These are phyloP conservation scores for Silene latifolia DNA, from an alignment of 148 eudicot species.

Conservation along the genomic window DNA sequence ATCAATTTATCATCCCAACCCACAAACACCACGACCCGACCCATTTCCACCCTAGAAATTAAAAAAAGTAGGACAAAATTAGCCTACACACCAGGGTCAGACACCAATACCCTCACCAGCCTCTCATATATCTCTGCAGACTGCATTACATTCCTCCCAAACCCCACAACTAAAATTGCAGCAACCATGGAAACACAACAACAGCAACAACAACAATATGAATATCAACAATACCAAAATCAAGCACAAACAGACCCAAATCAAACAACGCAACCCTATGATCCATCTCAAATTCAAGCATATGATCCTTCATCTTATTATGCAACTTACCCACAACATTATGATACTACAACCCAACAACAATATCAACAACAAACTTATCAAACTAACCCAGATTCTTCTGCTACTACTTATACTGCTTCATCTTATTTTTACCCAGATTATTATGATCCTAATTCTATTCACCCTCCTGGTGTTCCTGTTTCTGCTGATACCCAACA, in stretches of 20 bases:
- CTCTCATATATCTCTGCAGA: too few species aligned
- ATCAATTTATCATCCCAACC: too few species aligned
- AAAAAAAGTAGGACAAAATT: too few species aligned
- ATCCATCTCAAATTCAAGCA: slow-evolving; percentile 26
- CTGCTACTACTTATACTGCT: slow-evolving; percentile 17
- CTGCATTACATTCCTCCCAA: too few species aligned
- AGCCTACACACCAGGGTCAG: too few species aligned
- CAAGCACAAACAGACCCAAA: too few species aligned
- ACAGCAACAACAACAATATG: slow-evolving; percentile 18
- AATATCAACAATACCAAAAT: slow-evolving; percentile 14
- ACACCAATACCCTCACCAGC: too few species aligned
- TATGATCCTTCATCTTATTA: slow-evolving; percentile 34
- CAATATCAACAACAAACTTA: neutral
- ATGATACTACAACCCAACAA: too few species aligned
- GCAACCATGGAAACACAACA: slow-evolving; percentile 31
- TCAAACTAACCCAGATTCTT: slow-evolving; percentile 20
- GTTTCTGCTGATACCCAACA: slow-evolving; percentile 25
- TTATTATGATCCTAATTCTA: slow-evolving; percentile 32
- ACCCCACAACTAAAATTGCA: neutral
- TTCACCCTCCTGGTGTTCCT: slow-evolving; percentile 45
- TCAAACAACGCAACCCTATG: slow-evolving; percentile 14
- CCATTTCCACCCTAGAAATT: too few species aligned
- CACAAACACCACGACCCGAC: too few species aligned
- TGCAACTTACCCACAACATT: slow-evolving; percentile 15
- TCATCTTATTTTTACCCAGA: slow-evolving; percentile 34